Conservation (phyloP, 140 eudicot species). For the Cichorium intybus region DNA sequence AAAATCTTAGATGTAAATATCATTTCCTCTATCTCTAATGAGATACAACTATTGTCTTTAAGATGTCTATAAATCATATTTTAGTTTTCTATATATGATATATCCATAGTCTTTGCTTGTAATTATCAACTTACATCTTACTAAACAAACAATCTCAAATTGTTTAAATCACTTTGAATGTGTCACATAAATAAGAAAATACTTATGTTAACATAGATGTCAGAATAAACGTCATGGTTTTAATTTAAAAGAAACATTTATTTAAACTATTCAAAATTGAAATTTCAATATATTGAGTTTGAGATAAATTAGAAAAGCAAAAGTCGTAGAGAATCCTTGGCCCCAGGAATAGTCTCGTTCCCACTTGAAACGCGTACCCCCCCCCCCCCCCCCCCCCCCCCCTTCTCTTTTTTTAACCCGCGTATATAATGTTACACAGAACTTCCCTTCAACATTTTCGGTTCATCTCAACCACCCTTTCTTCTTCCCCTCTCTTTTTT, state of each 20-base stretch:
- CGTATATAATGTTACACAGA: neutral
- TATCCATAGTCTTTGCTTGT: no score
- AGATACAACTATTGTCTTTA: no score
- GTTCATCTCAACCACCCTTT: constrained; percentile 8
- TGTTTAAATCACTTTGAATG: neutral
- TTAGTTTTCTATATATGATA: no score
- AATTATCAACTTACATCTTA: no score
- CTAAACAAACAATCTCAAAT: no score
- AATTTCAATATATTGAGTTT: neutral
- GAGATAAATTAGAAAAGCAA: constrained; percentile 12
- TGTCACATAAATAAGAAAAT: no score
- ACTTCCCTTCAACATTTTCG: neutral
- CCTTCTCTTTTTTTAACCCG: no score
- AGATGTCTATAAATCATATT: no score
- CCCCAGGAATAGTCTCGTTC: constrained; percentile 26
- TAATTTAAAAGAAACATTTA: neutral
- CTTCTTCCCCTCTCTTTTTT: neutral
- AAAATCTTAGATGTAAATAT: no score
- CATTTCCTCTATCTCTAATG: no score
- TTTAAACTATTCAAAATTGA: neutral
- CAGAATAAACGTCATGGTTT: neutral
- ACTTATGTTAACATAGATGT: neutral
- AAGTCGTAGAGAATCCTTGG: constrained; percentile 25
- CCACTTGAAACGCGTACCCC: constrained; percentile 20
- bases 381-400: neutral